phyloP scores from a whole-genome alignment of 2,329 filamentous ascomycete species.

The Ophiocordyceps unilateralis region DNA sequence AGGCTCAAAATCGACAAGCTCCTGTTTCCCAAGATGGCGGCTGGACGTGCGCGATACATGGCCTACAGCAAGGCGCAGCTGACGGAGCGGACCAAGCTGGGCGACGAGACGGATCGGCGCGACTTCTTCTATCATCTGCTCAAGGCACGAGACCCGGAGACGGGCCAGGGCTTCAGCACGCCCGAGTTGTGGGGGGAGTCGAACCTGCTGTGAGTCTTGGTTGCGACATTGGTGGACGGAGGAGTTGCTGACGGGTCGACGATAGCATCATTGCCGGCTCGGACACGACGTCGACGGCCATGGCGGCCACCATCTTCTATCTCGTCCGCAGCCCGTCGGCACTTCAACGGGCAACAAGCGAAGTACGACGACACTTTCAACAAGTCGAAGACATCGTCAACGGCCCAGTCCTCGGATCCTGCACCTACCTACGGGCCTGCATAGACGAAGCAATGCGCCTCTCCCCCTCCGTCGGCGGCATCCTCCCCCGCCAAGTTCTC shows the following conservation, averaged over 20 bases:
- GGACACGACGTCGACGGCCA: slow-evolving; percentile 54
- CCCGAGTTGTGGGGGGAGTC: slow-evolving; percentile 56
- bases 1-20: slow-evolving; percentile 49
- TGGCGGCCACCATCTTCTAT: slow-evolving; percentile 47
- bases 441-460: slow-evolving; percentile 50
- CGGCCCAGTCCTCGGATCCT: slow-evolving; percentile 29
- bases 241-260: not conserved
- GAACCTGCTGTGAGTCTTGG: slow-evolving; percentile 36
- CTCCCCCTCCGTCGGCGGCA: slow-evolving; percentile 41
- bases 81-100: slow-evolving; percentile 46
- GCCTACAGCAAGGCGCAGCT: slow-evolving; percentile 52
- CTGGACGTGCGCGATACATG: slow-evolving; percentile 52
- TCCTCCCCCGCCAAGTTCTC: slow-evolving; percentile 42
- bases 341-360: slow-evolving; percentile 27
- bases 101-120: slow-evolving; percentile 47
- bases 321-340: slow-evolving; percentile 33
- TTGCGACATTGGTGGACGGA: not conserved
- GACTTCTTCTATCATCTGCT: slow-evolving; percentile 66
- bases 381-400: slow-evolving; percentile 37
- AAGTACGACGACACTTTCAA: slow-evolving; percentile 34
- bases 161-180: slow-evolving; percentile 46
- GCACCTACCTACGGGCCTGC: slow-evolving; percentile 44
- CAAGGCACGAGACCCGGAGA: slow-evolving; percentile 54
- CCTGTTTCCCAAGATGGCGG: slow-evolving; percentile 49
- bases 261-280: slow-evolving; percentile 50